These are phyloP conservation scores for Samsoniella hepiali DNA, from an alignment of 2,329 filamentous ascomycete species.

Conservation along the genomic window DNA sequence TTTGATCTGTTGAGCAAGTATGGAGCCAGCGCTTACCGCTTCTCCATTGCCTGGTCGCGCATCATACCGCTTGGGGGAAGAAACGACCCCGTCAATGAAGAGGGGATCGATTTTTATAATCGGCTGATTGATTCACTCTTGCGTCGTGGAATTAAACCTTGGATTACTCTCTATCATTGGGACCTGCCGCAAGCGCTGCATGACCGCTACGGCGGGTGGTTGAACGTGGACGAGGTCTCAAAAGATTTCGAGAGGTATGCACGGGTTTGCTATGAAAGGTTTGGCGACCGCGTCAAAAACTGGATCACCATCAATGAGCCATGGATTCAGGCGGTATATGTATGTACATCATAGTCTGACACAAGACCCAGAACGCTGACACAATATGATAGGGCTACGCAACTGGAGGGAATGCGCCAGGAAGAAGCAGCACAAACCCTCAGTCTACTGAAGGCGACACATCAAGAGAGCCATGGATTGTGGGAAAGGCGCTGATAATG, in stretches of 20 bases:
- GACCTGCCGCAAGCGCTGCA: conserved; percentile 42
- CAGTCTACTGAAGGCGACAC: conserved; percentile 30
- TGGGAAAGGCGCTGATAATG: conserved; percentile 36
- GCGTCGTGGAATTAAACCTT: conserved; percentile 55
- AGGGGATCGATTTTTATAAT: conserved; percentile 58
- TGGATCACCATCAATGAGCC: conserved; percentile 42
- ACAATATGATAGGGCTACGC: conserved; percentile 28
- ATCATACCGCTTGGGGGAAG: conserved; percentile 63
- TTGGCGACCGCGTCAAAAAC: conserved; percentile 40
- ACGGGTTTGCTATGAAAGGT: conserved; percentile 34
- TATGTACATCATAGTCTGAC: conserved; percentile 17
- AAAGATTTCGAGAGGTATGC: conserved; percentile 38
- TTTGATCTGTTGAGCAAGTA: conserved; percentile 57
- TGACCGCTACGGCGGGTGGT: conserved; percentile 35
- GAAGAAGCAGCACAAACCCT: conserved; percentile 28
- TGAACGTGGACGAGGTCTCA: conserved; percentile 31
- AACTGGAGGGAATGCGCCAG: conserved; percentile 35
- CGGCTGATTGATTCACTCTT: conserved; percentile 57
- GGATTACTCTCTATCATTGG: conserved; percentile 65
- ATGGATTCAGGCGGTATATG: conserved; percentile 36
- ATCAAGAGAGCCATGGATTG: conserved; percentile 36
- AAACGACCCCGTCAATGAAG: conserved; percentile 59
- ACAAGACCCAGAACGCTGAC: background rate
- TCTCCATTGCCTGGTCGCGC: conserved; percentile 64
- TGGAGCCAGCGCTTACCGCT: conserved; percentile 59